Percentiles rank a stretch among this genome's conserved stretches.
phyloP scores from a whole-genome alignment of 108 stramenopile genomes.

The Pseudonitzschia multistriata region DNA sequence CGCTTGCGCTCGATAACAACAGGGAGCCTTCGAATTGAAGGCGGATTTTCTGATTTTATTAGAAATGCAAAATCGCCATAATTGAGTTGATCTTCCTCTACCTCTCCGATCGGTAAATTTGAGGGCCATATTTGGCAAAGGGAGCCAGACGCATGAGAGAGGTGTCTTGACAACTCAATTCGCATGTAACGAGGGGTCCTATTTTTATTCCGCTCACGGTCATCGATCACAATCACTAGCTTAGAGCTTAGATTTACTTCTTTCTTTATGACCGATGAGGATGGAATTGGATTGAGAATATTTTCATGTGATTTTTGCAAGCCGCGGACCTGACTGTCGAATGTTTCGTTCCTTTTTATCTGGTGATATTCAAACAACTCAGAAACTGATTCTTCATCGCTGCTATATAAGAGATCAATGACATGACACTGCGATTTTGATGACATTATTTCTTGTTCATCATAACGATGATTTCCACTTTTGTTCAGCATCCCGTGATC shows the following conservation, averaged over 20 bases:
- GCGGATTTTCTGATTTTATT: not conserved
- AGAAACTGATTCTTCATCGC: slow-evolving; percentile 8
- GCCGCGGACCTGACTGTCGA: not conserved
- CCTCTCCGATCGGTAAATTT: slow-evolving; percentile 4
- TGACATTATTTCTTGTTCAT: not conserved
- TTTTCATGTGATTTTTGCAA: slow-evolving; percentile 3
- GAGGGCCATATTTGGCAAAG: slow-evolving; percentile 25
- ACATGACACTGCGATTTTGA: not conserved
- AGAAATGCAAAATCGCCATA: slow-evolving; percentile 37
- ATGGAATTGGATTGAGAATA: not conserved
- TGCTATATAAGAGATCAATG: slow-evolving; percentile 5
- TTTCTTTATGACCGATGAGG: not conserved
- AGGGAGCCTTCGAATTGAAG: slow-evolving; percentile 2
- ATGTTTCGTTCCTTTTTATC: not conserved
- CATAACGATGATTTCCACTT: too few relatives aligned
- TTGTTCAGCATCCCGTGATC: not conserved
- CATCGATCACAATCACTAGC: slow-evolving; percentile 30
- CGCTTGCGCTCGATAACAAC: slow-evolving; percentile 34
- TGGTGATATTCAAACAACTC: not conserved
- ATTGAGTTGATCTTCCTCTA: slow-evolving; percentile 23
- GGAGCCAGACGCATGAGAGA: slow-evolving; percentile 8
- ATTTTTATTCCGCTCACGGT: slow-evolving; percentile 34
- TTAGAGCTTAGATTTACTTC: not conserved
- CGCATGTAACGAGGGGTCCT: slow-evolving; percentile 28
- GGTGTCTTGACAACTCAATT: slow-evolving; percentile 24